Evolutionary conservation across 176 grass and related monocot genomes (phyloP).

Genomic region (Zea luxurians): DNA sequence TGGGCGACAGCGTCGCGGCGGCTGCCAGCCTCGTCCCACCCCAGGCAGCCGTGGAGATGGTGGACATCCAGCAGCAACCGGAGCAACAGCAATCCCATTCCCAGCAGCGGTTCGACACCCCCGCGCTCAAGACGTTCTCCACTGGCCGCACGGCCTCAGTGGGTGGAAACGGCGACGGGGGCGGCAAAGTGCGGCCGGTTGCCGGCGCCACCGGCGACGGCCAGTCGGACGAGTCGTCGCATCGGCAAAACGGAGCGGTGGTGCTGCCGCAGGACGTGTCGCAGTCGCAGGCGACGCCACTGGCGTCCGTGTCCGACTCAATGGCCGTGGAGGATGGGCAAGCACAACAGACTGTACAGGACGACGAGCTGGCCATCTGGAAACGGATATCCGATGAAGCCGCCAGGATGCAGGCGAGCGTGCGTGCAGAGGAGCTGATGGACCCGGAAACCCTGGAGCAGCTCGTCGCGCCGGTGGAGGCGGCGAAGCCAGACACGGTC

Average conservation of each 20-base stretch:
- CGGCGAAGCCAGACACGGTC: constrained; percentile 26
- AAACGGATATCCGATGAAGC: constrained; percentile 64
- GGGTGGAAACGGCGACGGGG: constrained; percentile 59
- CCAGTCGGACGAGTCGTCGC: constrained; percentile 45
- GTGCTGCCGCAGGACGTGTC: constrained; percentile 30
- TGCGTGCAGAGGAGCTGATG: constrained; percentile 50
- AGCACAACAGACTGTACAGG: neutral
- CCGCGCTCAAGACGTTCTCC: constrained; percentile 49
- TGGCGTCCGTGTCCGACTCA: neutral
- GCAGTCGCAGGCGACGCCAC: neutral
- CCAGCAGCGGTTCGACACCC: constrained; percentile 34
- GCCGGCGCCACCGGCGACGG: constrained; percentile 73
- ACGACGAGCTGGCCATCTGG: constrained; percentile 62
- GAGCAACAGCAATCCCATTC: constrained; percentile 6
- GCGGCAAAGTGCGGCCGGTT: constrained; percentile 67
- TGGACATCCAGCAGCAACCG: constrained; percentile 32
- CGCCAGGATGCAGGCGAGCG: constrained; percentile 55
- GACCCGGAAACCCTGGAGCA: constrained; percentile 57
- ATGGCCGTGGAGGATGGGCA: constrained; percentile 39
- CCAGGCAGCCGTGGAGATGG: constrained; percentile 25
- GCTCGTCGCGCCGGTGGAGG: constrained; percentile 69
- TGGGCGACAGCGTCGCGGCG: constrained; percentile 45
- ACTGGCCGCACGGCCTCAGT: constrained; percentile 48
- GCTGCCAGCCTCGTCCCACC: constrained; percentile 42
- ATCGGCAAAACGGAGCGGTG: constrained; percentile 34